Conservation (phyloP, 495 filamentous ascomycete genomes). For the Staphylotrichum tortipilum region DNA sequence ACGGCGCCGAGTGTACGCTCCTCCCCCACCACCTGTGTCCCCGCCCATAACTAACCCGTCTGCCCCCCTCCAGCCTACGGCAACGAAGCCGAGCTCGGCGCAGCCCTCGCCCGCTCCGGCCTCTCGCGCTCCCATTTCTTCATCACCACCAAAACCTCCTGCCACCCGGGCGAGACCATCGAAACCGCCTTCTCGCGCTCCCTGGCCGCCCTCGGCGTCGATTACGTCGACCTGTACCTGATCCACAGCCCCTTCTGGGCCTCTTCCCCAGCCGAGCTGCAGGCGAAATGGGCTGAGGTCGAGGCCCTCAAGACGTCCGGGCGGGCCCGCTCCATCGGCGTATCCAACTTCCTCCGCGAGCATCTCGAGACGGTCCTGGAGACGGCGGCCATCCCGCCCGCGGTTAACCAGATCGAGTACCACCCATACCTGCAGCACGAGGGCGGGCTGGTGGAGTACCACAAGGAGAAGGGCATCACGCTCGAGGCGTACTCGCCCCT, state of each 20-base stretch:
- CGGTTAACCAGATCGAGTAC: slow-evolving; percentile 82
- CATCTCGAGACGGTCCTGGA: slow-evolving; percentile 62
- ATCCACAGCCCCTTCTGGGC: slow-evolving; percentile 72
- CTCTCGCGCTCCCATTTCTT: slow-evolving; percentile 61
- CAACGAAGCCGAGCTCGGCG: slow-evolving; percentile 69
- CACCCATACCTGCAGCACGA: slow-evolving; percentile 80
- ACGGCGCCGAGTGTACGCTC: slow-evolving; percentile 59
- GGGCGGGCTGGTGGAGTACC: slow-evolving; percentile 50
- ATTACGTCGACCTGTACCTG: slow-evolving; percentile 81
- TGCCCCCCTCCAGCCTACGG: slow-evolving; percentile 52
- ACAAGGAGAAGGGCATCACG: slow-evolving; percentile 59
- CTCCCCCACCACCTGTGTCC: not conserved
- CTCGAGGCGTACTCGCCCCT: slow-evolving; percentile 63
- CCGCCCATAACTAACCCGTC: not conserved
- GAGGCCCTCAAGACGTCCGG: slow-evolving; percentile 65
- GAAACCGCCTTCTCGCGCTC: slow-evolving; percentile 58
- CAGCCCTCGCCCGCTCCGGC: slow-evolving; percentile 60
- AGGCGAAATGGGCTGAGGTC: slow-evolving; percentile 66
- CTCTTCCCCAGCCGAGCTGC: slow-evolving; percentile 51
- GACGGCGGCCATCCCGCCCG: slow-evolving; percentile 56
- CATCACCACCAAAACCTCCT: slow-evolving; percentile 66
- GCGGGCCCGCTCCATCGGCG: slow-evolving; percentile 68
- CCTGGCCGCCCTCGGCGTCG: slow-evolving; percentile 62
- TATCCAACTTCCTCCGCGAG: slow-evolving; percentile 66
- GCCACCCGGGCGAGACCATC: slow-evolving; percentile 48